Conservation (phyloP, 2,329 filamentous ascomycete species). For the Remersonia thermophila region DNA sequence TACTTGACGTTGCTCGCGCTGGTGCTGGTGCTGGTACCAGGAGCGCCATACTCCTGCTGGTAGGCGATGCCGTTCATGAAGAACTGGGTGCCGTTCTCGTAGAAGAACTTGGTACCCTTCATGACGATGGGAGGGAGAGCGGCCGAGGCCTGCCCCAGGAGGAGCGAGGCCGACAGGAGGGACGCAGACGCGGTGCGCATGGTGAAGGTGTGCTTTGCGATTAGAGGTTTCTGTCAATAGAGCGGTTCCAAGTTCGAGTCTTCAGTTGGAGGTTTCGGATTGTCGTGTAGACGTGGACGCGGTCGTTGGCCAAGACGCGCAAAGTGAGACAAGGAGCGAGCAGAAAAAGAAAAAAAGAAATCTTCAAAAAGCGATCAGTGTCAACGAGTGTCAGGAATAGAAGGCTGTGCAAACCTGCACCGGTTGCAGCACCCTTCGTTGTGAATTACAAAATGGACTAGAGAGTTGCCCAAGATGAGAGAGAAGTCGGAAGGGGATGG, state of each 20-base stretch:
- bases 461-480: background rate
- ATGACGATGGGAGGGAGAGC: slow-evolving; percentile 48
- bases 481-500: background rate
- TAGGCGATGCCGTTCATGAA: slow-evolving; percentile 93
- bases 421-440: slow-evolving; percentile 2
- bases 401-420: slow-evolving; percentile 4
- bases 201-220: slow-evolving; percentile 6
- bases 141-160: slow-evolving; percentile 29
- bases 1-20: slow-evolving; percentile 43
- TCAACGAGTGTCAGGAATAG: slow-evolving; percentile 15
- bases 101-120: slow-evolving; percentile 65
- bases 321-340: background rate
- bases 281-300: background rate
- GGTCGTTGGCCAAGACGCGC: background rate
- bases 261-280: background rate
- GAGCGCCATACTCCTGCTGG: slow-evolving; percentile 59
- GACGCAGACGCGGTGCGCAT: slow-evolving; percentile 22
- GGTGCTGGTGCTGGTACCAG: slow-evolving; percentile 38
- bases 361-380: background rate
- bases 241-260: background rate
- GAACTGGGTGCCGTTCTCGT: slow-evolving; percentile 54
- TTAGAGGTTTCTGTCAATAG: background rate
- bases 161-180: slow-evolving; percentile 22
- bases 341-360: background rate
- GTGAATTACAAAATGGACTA: slow-evolving; percentile 7